These are phyloP conservation scores for Vitis rupestris DNA, from an alignment of 164 flowering plant species.

Conservation along the genomic window DNA sequence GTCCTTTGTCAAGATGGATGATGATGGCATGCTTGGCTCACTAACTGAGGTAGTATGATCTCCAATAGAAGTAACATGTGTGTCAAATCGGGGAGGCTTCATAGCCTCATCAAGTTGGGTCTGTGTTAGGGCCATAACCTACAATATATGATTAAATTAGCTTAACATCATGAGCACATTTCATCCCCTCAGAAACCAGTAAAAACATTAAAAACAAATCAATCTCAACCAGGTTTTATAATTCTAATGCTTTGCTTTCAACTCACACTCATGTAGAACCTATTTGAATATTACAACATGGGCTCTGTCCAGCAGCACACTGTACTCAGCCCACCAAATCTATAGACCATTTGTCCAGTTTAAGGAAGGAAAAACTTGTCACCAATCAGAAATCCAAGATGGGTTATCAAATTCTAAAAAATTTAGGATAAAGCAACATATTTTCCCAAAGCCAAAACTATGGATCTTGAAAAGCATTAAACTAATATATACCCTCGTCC, in stretches of 20 bases:
- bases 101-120: conserved; percentile 90
- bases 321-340: neutral
- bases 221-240: neutral
- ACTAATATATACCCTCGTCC: too few species aligned
- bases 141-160: conserved; percentile 12
- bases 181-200: neutral
- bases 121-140: conserved; percentile 86
- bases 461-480: neutral
- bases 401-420: too few species aligned
- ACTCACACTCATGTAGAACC: too few species aligned
- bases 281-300: neutral
- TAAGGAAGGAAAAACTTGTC: neutral
- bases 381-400: neutral
- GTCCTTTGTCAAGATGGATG: conserved; percentile 64
- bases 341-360: neutral
- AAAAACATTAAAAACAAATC: neutral
- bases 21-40: conserved; percentile 51
- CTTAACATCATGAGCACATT: conserved; percentile 1
- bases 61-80: conserved; percentile 45
- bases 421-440: neutral
- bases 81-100: conserved; percentile 67
- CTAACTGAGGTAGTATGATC: conserved; percentile 36
- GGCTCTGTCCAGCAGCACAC: neutral
- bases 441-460: neutral
- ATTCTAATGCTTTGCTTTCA: neutral